Percentiles rank a stretch among this genome's conserved stretches.
Conservation (phyloP, 305 asterid species). For the Fraxinus sp. region DNA sequence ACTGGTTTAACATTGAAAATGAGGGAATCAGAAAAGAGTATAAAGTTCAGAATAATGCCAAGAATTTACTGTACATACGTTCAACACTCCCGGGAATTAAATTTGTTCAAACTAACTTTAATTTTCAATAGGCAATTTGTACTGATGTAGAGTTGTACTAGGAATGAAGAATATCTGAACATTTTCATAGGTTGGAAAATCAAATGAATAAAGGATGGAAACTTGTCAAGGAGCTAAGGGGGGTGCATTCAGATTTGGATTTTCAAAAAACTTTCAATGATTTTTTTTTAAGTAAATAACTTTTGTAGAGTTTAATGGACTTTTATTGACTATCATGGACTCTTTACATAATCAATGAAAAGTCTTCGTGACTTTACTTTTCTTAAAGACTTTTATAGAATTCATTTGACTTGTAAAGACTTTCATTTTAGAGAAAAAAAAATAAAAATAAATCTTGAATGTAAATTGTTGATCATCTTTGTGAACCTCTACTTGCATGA, state of each 20-base stretch:
- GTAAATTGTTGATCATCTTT: background rate
- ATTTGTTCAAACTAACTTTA: background rate
- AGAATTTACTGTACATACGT: background rate
- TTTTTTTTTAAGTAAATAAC: background rate
- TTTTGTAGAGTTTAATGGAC: background rate
- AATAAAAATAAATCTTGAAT: background rate
- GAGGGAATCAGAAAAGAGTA: slow-evolving; percentile 9
- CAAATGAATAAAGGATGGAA: background rate
- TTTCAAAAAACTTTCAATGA: background rate
- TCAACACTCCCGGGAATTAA: background rate
- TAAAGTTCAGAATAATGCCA: slow-evolving; percentile 11
- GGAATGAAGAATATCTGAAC: slow-evolving; percentile 8
- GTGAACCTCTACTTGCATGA: background rate
- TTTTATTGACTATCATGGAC: background rate
- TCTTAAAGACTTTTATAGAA: background rate
- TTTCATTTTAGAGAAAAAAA: background rate
- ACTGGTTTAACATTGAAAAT: slow-evolving; percentile 39
- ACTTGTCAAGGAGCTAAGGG: background rate
- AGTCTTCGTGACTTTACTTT: background rate
- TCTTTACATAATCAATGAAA: too few relatives aligned
- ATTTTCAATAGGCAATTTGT: background rate
- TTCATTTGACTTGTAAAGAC: background rate
- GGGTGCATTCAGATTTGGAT: background rate
- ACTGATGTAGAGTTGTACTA: slow-evolving; percentile 13
- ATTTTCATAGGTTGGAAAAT: background rate